phyloP scores from a whole-genome alignment of 129 eudicot genomes.

The Flaveria ramosissima region DNA sequence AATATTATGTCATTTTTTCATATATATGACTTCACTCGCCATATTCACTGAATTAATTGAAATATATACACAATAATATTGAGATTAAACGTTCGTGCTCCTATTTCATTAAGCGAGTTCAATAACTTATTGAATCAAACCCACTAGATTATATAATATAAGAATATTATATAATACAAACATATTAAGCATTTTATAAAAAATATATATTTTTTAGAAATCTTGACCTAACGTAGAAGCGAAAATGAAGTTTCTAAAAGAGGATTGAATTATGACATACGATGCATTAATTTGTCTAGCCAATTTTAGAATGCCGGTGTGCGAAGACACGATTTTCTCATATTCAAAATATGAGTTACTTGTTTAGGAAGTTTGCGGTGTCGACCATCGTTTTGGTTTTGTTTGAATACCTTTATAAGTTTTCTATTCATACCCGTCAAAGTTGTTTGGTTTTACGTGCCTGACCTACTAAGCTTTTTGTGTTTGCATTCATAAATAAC shows the following conservation, averaged over 20 bases:
- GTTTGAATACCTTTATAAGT: background rate
- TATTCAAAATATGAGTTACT: slow-evolving; percentile 13
- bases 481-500: slow-evolving; percentile 6
- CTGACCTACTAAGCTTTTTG: background rate
- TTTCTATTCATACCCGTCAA: background rate
- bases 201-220: background rate
- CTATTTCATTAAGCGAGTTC: no score
- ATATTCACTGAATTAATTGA: no score
- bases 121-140: no score
- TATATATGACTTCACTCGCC: no score
- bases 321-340: no score
- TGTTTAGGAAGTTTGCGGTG: slow-evolving; percentile 17
- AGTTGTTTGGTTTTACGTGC: slow-evolving; percentile 3
- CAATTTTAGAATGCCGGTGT: background rate
- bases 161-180: no score
- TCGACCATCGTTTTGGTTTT: background rate
- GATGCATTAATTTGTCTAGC: background rate
- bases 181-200: no score
- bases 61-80: no score
- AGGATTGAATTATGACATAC: background rate
- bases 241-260: background rate
- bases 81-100: no score
- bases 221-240: background rate
- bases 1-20: no score
- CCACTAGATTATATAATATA: no score